These are phyloP conservation scores for Selaginella moellendorffii DNA, from an alignment of 75 land plant species.

Conservation along the genomic window DNA sequence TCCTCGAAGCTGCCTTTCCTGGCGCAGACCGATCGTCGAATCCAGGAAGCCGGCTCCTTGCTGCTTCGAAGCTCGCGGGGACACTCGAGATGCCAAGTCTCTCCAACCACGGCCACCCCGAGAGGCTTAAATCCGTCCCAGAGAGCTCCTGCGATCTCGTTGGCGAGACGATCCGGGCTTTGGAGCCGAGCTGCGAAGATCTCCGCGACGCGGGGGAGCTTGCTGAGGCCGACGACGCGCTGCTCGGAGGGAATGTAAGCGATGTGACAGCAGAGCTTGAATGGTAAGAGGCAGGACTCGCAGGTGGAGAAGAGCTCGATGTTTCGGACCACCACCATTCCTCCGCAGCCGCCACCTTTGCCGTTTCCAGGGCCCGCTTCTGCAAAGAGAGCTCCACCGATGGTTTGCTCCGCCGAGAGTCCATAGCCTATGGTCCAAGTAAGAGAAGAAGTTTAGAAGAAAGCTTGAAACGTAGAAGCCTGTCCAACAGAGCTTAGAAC, in stretches of 20 bases:
- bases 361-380: slow-evolving; percentile 51
- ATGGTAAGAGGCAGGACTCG: slow-evolving; percentile 78
- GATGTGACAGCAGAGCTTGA: slow-evolving; percentile 61
- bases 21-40: slow-evolving; percentile 24
- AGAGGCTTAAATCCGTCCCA: slow-evolving; percentile 48
- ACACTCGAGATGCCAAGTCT: slow-evolving; percentile 62
- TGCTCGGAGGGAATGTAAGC: slow-evolving; percentile 69
- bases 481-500: no score
- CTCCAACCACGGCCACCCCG: slow-evolving; percentile 66
- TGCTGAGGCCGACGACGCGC: slow-evolving; percentile 86
- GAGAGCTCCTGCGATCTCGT: slow-evolving; percentile 53
- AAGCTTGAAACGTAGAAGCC: no score
- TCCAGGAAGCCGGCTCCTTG: slow-evolving; percentile 28
- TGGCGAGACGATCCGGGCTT: slow-evolving; percentile 53
- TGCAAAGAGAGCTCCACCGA: slow-evolving; percentile 71
- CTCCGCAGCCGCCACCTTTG: slow-evolving; percentile 64
- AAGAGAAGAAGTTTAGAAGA: no score
- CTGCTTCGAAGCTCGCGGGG: slow-evolving; percentile 18
- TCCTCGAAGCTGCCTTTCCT: slow-evolving; percentile 61
- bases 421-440: no score
- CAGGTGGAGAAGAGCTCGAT: slow-evolving; percentile 67
- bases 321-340: slow-evolving; percentile 78
- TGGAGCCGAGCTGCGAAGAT: slow-evolving; percentile 68
- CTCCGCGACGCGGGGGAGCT: slow-evolving; percentile 74
- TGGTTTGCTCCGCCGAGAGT: slow-evolving; percentile 49